phyloP scores from a whole-genome alignment of 352 stramenopile genomes.

The Pythium sp. region DNA sequence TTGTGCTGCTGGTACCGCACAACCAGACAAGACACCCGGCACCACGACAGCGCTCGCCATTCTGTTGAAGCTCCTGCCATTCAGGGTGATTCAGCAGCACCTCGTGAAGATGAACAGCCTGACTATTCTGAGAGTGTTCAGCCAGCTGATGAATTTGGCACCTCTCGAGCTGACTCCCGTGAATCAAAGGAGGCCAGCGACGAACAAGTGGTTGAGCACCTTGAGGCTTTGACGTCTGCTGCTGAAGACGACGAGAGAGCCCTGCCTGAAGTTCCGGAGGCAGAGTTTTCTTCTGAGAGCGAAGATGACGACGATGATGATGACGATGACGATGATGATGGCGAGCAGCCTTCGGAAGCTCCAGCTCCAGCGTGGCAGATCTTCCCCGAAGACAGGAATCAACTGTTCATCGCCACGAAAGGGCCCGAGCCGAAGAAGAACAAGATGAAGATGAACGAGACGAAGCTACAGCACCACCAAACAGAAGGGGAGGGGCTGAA shows the following conservation, averaged over 20 bases:
- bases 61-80: background rate
- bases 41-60: background rate
- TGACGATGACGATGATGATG: background rate
- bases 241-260: background rate
- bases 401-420: slow-evolving; percentile 13
- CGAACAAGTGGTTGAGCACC: background rate
- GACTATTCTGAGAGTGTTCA: background rate
- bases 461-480: background rate
- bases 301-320: background rate
- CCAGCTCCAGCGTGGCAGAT: slow-evolving; percentile 12
- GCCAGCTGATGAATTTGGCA: background rate
- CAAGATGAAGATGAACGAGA: background rate
- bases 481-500: background rate
- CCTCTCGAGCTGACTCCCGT: background rate
- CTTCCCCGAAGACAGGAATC: slow-evolving; percentile 12
- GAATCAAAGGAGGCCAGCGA: background rate
- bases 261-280: background rate
- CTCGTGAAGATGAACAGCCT: too few species aligned
- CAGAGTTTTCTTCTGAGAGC: background rate
- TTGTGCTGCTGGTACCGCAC: too few species aligned
- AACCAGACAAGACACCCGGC: too few species aligned
- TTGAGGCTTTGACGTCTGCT: background rate
- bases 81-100: background rate
- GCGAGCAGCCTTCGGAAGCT: background rate
- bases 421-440: slow-evolving; percentile 8